phyloP scores from a whole-genome alignment of 176 grass and related monocot species.

The Carex littledalei region DNA sequence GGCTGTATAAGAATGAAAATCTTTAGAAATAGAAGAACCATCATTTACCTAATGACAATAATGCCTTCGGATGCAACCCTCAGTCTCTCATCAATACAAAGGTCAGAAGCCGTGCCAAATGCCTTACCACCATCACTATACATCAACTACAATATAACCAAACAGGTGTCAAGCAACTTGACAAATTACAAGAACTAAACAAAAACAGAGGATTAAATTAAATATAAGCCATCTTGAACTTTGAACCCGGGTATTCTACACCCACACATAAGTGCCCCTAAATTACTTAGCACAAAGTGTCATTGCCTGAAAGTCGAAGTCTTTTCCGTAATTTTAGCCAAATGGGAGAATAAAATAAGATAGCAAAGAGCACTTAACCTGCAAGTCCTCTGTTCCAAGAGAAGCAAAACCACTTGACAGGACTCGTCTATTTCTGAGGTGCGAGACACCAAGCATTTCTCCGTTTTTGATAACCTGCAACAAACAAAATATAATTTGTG shows the following conservation, averaged over 20 bases:
- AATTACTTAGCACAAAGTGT: background rate
- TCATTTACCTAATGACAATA: constrained; percentile 82
- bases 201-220: constrained; percentile 19
- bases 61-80: constrained; percentile 92
- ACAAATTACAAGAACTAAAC: constrained; percentile 23
- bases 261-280: background rate
- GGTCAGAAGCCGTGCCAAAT: constrained; percentile 88
- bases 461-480: constrained; percentile 98
- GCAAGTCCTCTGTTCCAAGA: constrained; percentile 80
- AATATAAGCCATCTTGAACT: background rate
- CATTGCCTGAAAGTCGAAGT: background rate
- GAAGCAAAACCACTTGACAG: constrained; percentile 93
- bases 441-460: constrained; percentile 98
- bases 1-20: constrained; percentile 22
- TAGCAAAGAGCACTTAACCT: constrained; percentile 36
- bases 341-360: background rate
- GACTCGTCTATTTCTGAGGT: constrained; percentile 91
- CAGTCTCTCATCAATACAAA: constrained; percentile 84
- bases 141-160: constrained; percentile 68
- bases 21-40: constrained; percentile 15
- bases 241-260: background rate
- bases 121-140: constrained; percentile 97
- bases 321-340: background rate
- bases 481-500: constrained; percentile 1
- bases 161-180: constrained; percentile 26